Base-by-base conservation (phyloP, 306 rosid species). In the Rosa chinensis region DNA sequence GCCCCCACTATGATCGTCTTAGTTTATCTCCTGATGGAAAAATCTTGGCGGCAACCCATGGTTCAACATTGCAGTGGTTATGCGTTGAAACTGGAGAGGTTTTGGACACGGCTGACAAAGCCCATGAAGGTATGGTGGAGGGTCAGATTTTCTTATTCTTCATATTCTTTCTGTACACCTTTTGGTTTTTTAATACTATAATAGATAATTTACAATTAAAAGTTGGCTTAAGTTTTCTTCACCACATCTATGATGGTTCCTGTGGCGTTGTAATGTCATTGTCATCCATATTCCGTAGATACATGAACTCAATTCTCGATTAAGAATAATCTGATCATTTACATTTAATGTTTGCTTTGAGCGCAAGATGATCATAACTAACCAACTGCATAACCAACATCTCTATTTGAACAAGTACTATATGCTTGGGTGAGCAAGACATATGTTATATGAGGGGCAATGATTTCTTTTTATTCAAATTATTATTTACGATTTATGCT, bases 81-180 rank as follows among this genome's bases (percentile, higher is more conserved):
- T 88, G 84, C 83, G 87, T 78, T 76, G 98, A 93, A 83, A 89
- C 94, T 58, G 99, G 97, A 80, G 83, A 78, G 85, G 91, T 96
- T 84, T 82, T 96, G 85, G 98, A 96, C 84, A 90, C 96, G 25
- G 99, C 98, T 85, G 98, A 96, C 67, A 96, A 90, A 78, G 92
- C 96, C 71, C 99, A 96, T 70, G 99, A 96, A 21, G 89, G 99
- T 96, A 93, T 78, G 78, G 67, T 62, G 64, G 72, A 78, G 70
- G 39, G 23, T 74, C 52, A 39, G 39, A 32, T 16, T 4, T 7
- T 70, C 40, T 74, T 52, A 17, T 78, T 40, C 23, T 43, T 35
- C 11, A 35, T 75, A 39, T 74, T 28, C 5, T 82, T 50, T 55
- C 48, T 13, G 44, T 45, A 35, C 45, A 6, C 58, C 12, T 40